Base-by-base conservation (phyloP, 805 yeast genomes). In the Phaffomyces thermotolerans region DNA sequence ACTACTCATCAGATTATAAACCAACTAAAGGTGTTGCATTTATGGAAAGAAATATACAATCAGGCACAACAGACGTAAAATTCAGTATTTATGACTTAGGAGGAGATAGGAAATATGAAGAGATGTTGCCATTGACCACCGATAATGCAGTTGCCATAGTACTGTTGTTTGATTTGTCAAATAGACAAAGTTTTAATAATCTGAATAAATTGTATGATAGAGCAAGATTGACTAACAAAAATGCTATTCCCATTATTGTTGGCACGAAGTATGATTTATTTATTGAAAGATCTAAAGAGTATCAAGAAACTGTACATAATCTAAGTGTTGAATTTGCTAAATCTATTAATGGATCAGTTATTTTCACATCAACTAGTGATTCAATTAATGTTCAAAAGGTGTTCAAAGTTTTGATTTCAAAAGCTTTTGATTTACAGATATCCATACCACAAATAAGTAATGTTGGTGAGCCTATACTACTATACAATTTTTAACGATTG, bases 41-140 rank as follows among this genome's bases (percentile, higher is more conserved):
- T 63, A 82, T 93, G 86, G 96, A 93, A 60, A 83, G 89, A 54
- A 81, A 84, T 46, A 85, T 91, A 25, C 81, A 79, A 47, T 81
- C 91, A 43, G 79, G 89, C 44, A 81, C 85, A 46, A 89, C 96
- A 3, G 88, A 86, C 52, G 86, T 91, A 44, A 83, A 93, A 32
- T 91, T 91, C 59, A 81, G 93, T 20, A 82, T 91, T 29, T 91
- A 96, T 95, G 99, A 91, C 64, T 67, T 91, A 12, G 99, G 99
- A 22, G 99, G 99, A 1, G 95, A 90, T 55, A 76, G 86, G 41
- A 97, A 93, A 63, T 91, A 88, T 65, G 86, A 89, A 43, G 91
- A 91, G 61, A 91, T 91, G 99, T 69, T 93, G 34, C 96, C 97
- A 20, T 69, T 91, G 45, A 96, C 91, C 13, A 83, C 95, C 14